Evolutionary conservation across 208 protist species (phyloP), one percentile per base, ranked within the genome.

Genomic region (Wallacemonas rigidus): DNA sequence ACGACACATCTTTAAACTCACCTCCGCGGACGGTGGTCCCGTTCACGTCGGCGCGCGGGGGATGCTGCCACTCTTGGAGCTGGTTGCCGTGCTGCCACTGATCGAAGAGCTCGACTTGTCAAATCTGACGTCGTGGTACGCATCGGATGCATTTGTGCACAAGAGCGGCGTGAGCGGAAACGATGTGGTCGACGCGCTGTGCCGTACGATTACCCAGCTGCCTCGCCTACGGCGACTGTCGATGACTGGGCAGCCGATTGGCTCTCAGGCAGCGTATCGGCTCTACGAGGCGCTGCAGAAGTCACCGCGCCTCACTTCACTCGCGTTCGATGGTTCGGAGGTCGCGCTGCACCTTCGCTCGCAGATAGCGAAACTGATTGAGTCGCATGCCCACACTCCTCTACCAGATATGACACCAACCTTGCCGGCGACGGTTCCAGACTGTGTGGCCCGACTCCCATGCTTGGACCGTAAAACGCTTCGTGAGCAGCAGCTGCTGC

Each of bases 11-110:
- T 81, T 89, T 15, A 56, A 69, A 3, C 67, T 89, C 3, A 5
- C 38, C 6, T 45, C 60, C 41, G 50, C 39, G 9, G 35, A 61
- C 36, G 61, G 69, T 11, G 54, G 40, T 4, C 65, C 53, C 0
- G 63, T 92, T 40, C 82, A 91, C 47, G 71, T 94, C 8, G 89
- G 89, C 36, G 79, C 85, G 15, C 89, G 86, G 48, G 89, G 89
- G 1, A 77, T 89, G 70, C 58, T 94, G 45, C 76, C 86, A 11
- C 60, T 91, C 17, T 50, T 94, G 2, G 83, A 89, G 36, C 65
- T 94, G n/a, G 61, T 91, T 1, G 77, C 75, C 3, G 79, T 85
- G 53, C 72, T 91, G n/a, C 89, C 89, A 2, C 76, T 85, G 53
- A 11, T 94, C 11, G 74, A 83, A 57, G 74, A 72, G 39, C 14